These are phyloP conservation scores for Beauveria medogensis DNA, from an alignment of 2,329 filamentous ascomycete genomes.

Conservation along the genomic window DNA sequence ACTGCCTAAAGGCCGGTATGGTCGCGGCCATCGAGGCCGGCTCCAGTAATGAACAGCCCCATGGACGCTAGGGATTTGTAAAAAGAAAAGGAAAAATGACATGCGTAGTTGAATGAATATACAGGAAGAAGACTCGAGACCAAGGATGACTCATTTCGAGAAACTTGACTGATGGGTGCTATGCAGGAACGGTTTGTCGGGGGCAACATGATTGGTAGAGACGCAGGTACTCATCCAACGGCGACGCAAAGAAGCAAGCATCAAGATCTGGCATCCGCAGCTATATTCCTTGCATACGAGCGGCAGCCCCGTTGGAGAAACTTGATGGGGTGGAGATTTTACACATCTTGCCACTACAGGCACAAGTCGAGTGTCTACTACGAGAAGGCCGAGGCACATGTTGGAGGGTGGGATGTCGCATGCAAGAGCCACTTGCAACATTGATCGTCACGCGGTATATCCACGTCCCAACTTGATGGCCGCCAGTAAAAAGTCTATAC, in stretches of 20 bases:
- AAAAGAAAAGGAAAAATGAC: rapidly evolving
- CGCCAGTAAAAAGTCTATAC: background rate
- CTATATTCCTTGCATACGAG: background rate
- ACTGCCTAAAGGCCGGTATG: background rate
- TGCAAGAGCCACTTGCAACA: background rate
- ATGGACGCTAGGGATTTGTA: background rate
- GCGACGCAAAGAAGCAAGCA: background rate
- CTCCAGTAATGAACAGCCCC: background rate
- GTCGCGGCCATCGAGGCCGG: background rate
- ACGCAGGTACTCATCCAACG: background rate
- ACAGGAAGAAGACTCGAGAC: background rate
- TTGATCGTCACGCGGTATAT: background rate
- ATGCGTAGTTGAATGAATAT: background rate
- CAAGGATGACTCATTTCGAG: background rate
- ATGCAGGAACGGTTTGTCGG: background rate
- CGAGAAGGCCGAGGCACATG: background rate
- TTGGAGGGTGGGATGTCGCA: background rate
- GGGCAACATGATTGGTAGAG: background rate
- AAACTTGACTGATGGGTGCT: background rate
- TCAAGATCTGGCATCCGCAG: background rate
- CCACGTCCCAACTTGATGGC: background rate
- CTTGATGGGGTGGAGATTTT: background rate
- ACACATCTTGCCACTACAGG: background rate
- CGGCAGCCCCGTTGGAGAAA: background rate
- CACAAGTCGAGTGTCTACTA: background rate